These are phyloP conservation scores for Aspergillus sp. DNA, from an alignment of 2,329 filamentous ascomycete genomes.

Conservation along the genomic window DNA sequence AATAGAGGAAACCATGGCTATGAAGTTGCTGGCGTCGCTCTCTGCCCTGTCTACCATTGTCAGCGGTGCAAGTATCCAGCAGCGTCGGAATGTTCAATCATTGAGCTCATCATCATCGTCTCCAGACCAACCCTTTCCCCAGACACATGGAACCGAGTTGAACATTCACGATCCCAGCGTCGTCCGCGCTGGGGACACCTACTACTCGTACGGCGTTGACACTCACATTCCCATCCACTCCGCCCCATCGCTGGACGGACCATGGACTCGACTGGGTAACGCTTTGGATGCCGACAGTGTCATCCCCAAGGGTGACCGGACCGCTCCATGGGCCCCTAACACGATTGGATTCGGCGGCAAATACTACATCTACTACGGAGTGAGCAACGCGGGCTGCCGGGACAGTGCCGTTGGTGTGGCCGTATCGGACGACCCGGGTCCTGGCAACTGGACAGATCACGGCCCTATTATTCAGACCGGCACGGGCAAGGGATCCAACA, in stretches of 20 bases:
- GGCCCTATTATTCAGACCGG: constrained; percentile 28
- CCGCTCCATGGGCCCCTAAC: constrained; percentile 50
- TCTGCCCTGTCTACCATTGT: neutral
- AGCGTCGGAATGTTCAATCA: neutral
- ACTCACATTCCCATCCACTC: constrained; percentile 23
- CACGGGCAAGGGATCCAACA: constrained; percentile 18
- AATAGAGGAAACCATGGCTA: neutral
- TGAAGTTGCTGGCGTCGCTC: neutral
- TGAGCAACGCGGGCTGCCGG: constrained; percentile 54
- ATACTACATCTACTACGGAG: constrained; percentile 60
- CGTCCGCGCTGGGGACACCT: constrained; percentile 17
- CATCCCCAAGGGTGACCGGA: constrained; percentile 27
- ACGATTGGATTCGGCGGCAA: constrained; percentile 47
- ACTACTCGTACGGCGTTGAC: constrained; percentile 27
- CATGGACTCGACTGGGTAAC: constrained; percentile 22
- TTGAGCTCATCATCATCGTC: neutral
- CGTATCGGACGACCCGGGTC: constrained; percentile 35
- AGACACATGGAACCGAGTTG: constrained; percentile 9
- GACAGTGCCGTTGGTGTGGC: constrained; percentile 55
- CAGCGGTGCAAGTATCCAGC: neutral
- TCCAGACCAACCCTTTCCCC: neutral
- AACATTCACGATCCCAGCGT: constrained; percentile 29
- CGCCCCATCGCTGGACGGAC: constrained; percentile 21
- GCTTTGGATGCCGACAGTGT: constrained; percentile 24
- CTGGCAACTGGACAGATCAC: constrained; percentile 29